phyloP scores from a whole-genome alignment of 148 eudicot genomes.

The Agrostemma githago region DNA sequence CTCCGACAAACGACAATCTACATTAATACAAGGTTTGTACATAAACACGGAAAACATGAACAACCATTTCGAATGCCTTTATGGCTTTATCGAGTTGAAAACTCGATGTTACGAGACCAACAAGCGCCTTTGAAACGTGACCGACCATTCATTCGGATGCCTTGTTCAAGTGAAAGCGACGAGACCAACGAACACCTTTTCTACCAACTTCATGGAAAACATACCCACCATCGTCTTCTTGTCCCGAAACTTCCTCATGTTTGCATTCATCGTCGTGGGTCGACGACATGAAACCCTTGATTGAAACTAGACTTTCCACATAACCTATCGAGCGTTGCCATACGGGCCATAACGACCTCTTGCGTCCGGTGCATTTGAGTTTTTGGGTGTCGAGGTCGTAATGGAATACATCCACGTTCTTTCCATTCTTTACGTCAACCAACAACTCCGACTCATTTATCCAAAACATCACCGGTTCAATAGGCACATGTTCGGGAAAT shows the following conservation, averaged over 20 bases:
- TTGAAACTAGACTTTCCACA: neutral
- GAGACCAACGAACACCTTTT: neutral
- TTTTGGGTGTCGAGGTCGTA: slow-evolving; percentile 1
- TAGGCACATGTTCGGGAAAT: neutral
- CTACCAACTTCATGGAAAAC: neutral
- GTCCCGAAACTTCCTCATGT: neutral
- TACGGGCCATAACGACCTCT: too few relatives aligned
- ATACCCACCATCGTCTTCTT: neutral
- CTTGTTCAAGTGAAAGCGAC: too few relatives aligned
- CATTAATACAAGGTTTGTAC: too few relatives aligned
- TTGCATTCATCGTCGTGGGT: neutral
- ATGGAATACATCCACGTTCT: neutral
- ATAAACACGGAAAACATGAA: too few relatives aligned
- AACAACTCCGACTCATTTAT: neutral
- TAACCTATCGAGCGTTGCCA: neutral
- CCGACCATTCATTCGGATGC: too few relatives aligned
- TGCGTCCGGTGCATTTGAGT: neutral
- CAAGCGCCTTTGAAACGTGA: too few relatives aligned
- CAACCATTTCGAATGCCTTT: too few relatives aligned
- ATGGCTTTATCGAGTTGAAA: too few relatives aligned
- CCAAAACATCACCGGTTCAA: neutral
- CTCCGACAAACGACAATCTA: too few relatives aligned
- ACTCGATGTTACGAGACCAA: too few relatives aligned
- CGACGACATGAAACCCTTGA: neutral
- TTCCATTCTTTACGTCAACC: neutral